phyloP scores from a whole-genome alignment of 2,329 filamentous ascomycete species.

The Aspergillus sp. region DNA sequence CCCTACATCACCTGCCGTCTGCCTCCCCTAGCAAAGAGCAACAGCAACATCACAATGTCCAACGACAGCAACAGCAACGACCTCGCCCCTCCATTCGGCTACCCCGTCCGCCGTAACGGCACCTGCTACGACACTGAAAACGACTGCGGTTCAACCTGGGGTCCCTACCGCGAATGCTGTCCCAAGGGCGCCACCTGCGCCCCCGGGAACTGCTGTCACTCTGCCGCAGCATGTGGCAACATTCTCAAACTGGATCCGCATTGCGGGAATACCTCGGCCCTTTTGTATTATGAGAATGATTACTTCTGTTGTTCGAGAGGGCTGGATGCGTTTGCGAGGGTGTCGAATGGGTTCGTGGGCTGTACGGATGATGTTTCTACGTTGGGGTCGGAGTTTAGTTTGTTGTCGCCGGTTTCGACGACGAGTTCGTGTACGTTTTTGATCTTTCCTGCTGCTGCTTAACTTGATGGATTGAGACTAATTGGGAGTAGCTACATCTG shows the following conservation, averaged over 20 bases:
- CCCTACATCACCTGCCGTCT: neutral
- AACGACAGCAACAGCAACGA: neutral
- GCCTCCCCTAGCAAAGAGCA: neutral
- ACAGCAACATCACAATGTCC: neutral
- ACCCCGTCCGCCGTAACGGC: conserved; percentile 23
- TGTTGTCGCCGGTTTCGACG: neutral
- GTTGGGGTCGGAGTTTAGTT: conserved; percentile 2
- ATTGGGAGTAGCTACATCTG: no score
- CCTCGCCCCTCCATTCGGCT: conserved; percentile 17
- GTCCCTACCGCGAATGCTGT: conserved; percentile 22
- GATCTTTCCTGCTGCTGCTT: no score
- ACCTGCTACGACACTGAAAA: conserved; percentile 20
- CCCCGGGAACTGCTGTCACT: conserved; percentile 18
- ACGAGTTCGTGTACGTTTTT: neutral
- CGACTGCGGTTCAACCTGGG: conserved; percentile 25
- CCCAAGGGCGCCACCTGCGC: conserved; percentile 20
- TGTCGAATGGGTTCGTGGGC: conserved; percentile 14
- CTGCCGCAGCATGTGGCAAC: conserved; percentile 17
- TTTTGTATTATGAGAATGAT: conserved; percentile 25
- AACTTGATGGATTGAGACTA: neutral
- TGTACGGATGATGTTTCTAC: conserved; percentile 15
- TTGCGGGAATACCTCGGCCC: conserved; percentile 25
- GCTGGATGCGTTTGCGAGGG: conserved; percentile 13
- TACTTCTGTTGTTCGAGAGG: conserved; percentile 27
- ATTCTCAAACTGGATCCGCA: conserved; percentile 19